Conservation (phyloP, 2,329 filamentous ascomycete species). For the Aspergillus sp. region DNA sequence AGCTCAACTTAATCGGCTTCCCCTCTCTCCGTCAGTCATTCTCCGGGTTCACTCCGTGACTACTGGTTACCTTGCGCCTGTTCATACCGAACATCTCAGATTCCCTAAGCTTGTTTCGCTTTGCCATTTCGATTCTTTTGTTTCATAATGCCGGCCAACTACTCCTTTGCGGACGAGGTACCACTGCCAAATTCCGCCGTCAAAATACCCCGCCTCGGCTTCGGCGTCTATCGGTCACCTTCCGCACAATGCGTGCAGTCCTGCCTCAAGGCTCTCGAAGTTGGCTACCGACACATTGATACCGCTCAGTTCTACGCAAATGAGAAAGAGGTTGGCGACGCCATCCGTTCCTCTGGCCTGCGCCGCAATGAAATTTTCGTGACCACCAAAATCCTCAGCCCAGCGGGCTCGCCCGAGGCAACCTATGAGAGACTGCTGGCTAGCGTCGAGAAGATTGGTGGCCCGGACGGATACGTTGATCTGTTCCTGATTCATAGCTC, state of each 20-base stretch:
- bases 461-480: constrained; percentile 65
- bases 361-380: constrained; percentile 61
- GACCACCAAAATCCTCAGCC: constrained; percentile 68
- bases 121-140: background rate
- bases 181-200: constrained; percentile 53
- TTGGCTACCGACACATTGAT: constrained; percentile 58
- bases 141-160: constrained; percentile 34
- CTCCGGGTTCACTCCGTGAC: background rate
- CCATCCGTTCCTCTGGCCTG: constrained; percentile 59
- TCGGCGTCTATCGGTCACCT: constrained; percentile 68
- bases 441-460: constrained; percentile 64
- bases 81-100: background rate
- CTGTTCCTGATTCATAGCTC: constrained; percentile 70
- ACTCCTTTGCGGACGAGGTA: constrained; percentile 52
- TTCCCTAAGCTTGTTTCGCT: background rate
- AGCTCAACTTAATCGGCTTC: background rate
- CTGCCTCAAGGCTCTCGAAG: constrained; percentile 57
- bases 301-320: constrained; percentile 70
- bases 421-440: constrained; percentile 62
- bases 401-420: constrained; percentile 56
- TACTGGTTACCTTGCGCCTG: background rate
- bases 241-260: constrained; percentile 58
- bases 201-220: constrained; percentile 67
- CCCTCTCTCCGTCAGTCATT: background rate
- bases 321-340: constrained; percentile 66